Conservation (phyloP, 2,329 filamentous ascomycete species). For the Fusarium sp. region DNA sequence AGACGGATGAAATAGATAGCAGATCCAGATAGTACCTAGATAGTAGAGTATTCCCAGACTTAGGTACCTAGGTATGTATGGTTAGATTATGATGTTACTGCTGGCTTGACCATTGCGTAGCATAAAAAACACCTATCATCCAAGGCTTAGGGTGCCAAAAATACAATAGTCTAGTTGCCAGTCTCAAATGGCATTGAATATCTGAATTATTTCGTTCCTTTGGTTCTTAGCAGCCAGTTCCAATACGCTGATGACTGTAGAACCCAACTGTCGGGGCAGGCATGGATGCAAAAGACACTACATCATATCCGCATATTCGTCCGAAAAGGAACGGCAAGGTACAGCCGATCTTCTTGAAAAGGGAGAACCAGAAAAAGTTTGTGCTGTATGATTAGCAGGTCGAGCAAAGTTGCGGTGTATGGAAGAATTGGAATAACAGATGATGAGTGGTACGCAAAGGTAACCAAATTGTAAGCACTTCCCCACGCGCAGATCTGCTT, state of each 20-base stretch:
- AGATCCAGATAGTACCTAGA: neutral
- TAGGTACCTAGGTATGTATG: neutral
- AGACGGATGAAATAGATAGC: neutral
- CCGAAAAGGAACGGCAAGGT: slow-evolving; percentile 14
- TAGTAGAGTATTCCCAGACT: neutral
- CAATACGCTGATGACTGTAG: neutral
- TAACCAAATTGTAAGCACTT: slow-evolving; percentile 12
- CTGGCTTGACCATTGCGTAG: neutral
- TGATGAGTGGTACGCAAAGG: slow-evolving; percentile 11
- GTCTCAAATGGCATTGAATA: neutral
- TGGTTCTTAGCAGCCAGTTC: neutral
- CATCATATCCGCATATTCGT: slow-evolving; percentile 12
- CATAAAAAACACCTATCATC: neutral
- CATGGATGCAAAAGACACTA: slow-evolving; percentile 5
- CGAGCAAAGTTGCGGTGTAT: slow-evolving; percentile 30
- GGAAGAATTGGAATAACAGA: neutral
- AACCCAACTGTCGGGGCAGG: neutral
- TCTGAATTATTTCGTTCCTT: neutral
- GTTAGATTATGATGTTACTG: neutral
- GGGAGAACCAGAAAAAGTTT: neutral
- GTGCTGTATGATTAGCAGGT: neutral
- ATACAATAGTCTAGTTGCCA: neutral
- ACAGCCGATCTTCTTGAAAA: neutral
- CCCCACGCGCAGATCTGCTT: slow-evolving; percentile 36
- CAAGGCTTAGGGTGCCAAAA: neutral